Conservation (phyloP, 1,284 basidiomycete genomes). For the Leccinum variabile region DNA sequence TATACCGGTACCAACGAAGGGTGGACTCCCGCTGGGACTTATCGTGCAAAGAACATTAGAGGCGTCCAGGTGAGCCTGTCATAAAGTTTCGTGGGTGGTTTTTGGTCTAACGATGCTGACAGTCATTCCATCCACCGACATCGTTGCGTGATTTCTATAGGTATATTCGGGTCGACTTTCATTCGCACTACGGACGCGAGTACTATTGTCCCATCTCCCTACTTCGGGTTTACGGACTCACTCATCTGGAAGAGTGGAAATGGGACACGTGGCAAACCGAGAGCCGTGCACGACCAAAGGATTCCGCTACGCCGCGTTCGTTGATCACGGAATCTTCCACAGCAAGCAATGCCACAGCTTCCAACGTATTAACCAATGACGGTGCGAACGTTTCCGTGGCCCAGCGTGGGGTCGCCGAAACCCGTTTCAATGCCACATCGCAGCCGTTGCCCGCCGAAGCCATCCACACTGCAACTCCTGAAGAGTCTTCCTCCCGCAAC, state of each 20-base stretch:
- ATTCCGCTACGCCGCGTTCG: slow-evolving; percentile 9
- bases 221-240: slow-evolving; percentile 92
- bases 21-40: slow-evolving; percentile 75
- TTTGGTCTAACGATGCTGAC: slow-evolving; percentile 5
- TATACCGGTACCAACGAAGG: slow-evolving; percentile 62
- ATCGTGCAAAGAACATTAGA: slow-evolving; percentile 85
- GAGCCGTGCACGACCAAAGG: slow-evolving; percentile 46
- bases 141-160: slow-evolving; percentile 83
- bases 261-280: slow-evolving; percentile 79
- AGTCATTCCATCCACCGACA: slow-evolving; percentile 78
- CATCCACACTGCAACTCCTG: background rate
- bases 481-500: slow-evolving; percentile 1
- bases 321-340: slow-evolving; percentile 5
- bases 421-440: background rate
- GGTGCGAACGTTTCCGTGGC: slow-evolving; percentile 10
- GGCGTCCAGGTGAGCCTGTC: slow-evolving; percentile 78
- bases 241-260: slow-evolving; percentile 95
- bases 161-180: slow-evolving; percentile 93
- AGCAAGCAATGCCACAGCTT: background rate
- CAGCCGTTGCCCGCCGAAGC: background rate
- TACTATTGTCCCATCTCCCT: slow-evolving; percentile 96
- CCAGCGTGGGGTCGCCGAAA: background rate
- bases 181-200: slow-evolving; percentile 91
- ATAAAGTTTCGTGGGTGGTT: background rate
- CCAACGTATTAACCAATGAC: slow-evolving; percentile 5